phyloP scores from a whole-genome alignment of 108 stramenopile genomes.

The Cyclotella cryptica region DNA sequence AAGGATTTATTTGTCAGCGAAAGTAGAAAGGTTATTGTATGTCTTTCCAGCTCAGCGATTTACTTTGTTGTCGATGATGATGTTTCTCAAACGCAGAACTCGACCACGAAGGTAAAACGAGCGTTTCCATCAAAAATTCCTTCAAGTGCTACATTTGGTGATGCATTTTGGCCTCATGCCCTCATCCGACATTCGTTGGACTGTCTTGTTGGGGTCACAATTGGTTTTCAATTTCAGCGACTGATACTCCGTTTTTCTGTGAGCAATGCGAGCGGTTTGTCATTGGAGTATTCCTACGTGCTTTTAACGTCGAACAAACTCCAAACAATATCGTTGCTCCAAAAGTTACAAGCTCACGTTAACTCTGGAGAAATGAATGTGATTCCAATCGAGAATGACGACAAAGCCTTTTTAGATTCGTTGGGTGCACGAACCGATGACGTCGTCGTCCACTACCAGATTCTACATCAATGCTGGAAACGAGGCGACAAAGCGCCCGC shows the following conservation, averaged over 20 bases:
- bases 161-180: conserved; percentile 84
- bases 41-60: conserved; percentile 66
- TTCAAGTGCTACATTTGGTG: conserved; percentile 56
- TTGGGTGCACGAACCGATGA: conserved; percentile 66
- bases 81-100: conserved; percentile 29
- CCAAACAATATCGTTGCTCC: conserved; percentile 66
- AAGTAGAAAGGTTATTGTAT: conserved; percentile 69
- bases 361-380: conserved; percentile 30
- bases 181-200: conserved; percentile 70
- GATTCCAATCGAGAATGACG: conserved; percentile 81
- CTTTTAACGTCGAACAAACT: conserved; percentile 77
- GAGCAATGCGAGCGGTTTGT: conserved; percentile 40
- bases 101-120: conserved; percentile 39
- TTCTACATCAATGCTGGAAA: conserved; percentile 83
- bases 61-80: conserved; percentile 77
- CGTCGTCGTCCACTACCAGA: conserved; percentile 80
- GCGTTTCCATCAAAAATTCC: conserved; percentile 73
- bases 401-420: conserved; percentile 74
- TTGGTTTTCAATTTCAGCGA: conserved; percentile 90
- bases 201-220: conserved; percentile 67
- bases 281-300: conserved; percentile 74
- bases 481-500: conserved; percentile 74
- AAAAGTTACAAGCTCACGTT: conserved; percentile 65
- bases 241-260: conserved; percentile 71
- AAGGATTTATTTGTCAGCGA: conserved; percentile 60